Base-by-base conservation (phyloP, 768 basidiomycete species). In the Suillus bovinus region DNA sequence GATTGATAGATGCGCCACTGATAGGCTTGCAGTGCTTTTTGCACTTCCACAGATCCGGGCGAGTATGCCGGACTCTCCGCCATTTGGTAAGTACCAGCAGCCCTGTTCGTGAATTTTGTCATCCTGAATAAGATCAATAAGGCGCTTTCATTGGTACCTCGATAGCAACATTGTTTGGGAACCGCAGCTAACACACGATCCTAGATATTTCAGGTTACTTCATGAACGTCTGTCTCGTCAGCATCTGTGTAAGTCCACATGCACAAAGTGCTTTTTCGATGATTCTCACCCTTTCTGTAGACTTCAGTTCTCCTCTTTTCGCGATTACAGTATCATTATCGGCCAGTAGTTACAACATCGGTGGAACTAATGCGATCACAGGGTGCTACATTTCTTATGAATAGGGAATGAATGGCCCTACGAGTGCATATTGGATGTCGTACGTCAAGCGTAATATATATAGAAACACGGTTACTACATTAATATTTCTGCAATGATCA, bases 151-250 rank as follows among this genome's bases (percentile, higher is more conserved):
- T 61, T 4, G 60, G 60, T 61, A 29, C 24, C 16, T 54, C n/a
- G 36, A 34, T 17, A 47, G 24, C 27, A 14, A 44, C 4, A 9
- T n/a, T n/a, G 3, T 44, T n/a, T 44, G 2, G 10, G 42, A 9
- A 22, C 20, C 20, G 8, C 20, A 44, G 39, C 24, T 27, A 7
- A 22, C 27, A 3, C 11, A 44, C 1, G 5, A 20, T 41, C 10
- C 31, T 59, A 61, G 60, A 61, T 61, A 54, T 61, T 22, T 50
- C 29, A 27, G 60, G 60, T 5, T 61, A 61, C 11, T 60, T 60
- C 6, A 50, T 60, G 59, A 60, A 60, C 22, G 59, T 60, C 59
- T 61, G 60, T 42, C 60, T 61, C 34, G 50, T 61, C 49, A 61
- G 60, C 60, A 6, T 34, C 33, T 61, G 60, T 33, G 60, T 61